Percentiles rank a stretch among this genome's conserved stretches.
Evolutionary conservation across 2,329 filamentous ascomycete species (phyloP).

Genomic region (Onygenales sp.): DNA sequence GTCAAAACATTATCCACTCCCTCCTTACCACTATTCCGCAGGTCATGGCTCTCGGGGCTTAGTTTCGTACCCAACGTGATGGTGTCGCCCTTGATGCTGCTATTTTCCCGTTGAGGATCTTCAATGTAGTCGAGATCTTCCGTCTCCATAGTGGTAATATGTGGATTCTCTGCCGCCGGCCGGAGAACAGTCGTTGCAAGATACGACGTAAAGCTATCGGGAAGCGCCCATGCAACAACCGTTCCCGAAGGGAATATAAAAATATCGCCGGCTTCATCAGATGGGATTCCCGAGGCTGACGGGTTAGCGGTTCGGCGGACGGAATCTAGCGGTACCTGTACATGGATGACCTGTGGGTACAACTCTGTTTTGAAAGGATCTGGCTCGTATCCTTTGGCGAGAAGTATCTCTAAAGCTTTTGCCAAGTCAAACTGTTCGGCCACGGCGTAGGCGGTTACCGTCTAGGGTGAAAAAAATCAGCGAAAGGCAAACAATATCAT

Average conservation of each 20-base stretch:
- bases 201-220: slow-evolving; percentile 60
- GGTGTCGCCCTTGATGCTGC: slow-evolving; percentile 73
- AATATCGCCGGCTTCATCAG: slow-evolving; percentile 61
- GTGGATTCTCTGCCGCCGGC: slow-evolving; percentile 65
- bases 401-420: slow-evolving; percentile 47
- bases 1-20: slow-evolving; percentile 60
- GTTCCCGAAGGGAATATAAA: slow-evolving; percentile 95
- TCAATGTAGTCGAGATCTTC: slow-evolving; percentile 84
- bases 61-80: slow-evolving; percentile 76
- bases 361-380: slow-evolving; percentile 54
- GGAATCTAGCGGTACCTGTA: slow-evolving; percentile 41
- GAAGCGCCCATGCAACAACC: slow-evolving; percentile 83
- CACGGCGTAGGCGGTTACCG: slow-evolving; percentile 56
- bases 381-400: slow-evolving; percentile 50
- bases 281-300: slow-evolving; percentile 25
- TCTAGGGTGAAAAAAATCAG: slow-evolving; percentile 22
- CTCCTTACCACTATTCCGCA: slow-evolving; percentile 19
- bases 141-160: slow-evolving; percentile 63
- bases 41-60: slow-evolving; percentile 15
- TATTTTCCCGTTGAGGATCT: slow-evolving; percentile 62
- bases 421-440: slow-evolving; percentile 58
- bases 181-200: slow-evolving; percentile 64
- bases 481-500: neutral
- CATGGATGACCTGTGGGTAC: slow-evolving; percentile 56
- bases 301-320: slow-evolving; percentile 35